Base-by-base conservation (phyloP, 352 stramenopile species). In the Globisporangium sylvaticum region DNA sequence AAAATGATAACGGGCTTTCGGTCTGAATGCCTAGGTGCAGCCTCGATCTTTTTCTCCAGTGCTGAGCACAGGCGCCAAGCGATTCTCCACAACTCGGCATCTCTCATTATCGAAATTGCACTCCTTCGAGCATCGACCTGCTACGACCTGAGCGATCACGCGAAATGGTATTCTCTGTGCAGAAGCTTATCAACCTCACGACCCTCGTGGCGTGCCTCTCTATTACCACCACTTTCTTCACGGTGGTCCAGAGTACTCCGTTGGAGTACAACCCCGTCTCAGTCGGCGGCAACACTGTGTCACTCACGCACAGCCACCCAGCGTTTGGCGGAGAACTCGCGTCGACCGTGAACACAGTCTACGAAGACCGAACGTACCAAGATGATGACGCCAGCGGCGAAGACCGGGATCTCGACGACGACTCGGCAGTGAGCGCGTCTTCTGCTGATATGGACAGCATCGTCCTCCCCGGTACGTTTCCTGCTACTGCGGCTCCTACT, bases 241-340 rank as follows among this genome's bases (percentile, higher is more conserved):
- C 10, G n/a, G 25, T 56, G 59, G 44, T 57, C 59, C 59, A 65
- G 27, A 65, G 59, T 46, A 65, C 59, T 22, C 59, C 65, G 14
- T 32, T 68, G 62, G 64, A 68, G 62, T 78, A 78, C 42, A 70
- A 70, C 42, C 67, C 74, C 20, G 57, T 75, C 64, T 81, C 75
- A 8, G 48, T 58, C 2, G 50, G 66, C 18, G 65, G 67, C 48
- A 68, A 75, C 15, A 70, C 66, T 18, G 70, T 76, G 12, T 29
- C 34, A 46, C 67, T 83, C 55, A 75, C 66, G 2, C 76, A 74
- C 63, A 73, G 56, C 48, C 77, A 84, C 68, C 77, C 77, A 44
- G 77, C 77, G 29, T 84, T 68, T 58, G 77, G 77, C 14, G 73
- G 27, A 10, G 57, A 66, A 0, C 44, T 62, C 15, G n/a, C 53